A percentile compares a stretch with the other conserved stretches of the same genome.
phyloP scores from a whole-genome alignment of 768 basidiomycete genomes.

The Agrocybe pediades region DNA sequence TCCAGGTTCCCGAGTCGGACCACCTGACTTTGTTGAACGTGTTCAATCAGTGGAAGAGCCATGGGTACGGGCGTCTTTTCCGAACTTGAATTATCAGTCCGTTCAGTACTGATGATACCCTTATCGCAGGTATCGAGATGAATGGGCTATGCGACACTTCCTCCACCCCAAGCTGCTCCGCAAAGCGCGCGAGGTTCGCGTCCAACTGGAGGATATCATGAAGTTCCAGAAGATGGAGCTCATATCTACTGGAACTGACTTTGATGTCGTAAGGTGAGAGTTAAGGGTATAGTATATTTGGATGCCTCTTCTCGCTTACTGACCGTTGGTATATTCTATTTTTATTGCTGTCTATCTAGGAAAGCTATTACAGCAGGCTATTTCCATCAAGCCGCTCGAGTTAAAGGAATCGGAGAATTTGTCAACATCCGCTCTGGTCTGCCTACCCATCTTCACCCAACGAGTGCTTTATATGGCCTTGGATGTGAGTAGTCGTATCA shows the following conservation, averaged over 20 bases:
- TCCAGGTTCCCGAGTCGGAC: constrained; percentile 97
- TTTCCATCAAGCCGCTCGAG: constrained; percentile 97
- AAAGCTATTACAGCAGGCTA: constrained; percentile 98
- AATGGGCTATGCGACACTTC: constrained; percentile 95
- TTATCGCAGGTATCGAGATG: constrained; percentile 75
- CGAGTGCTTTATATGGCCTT: constrained; percentile 93
- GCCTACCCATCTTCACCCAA: constrained; percentile 95
- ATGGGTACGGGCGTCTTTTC: constrained; percentile 61
- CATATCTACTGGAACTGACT: constrained; percentile 91
- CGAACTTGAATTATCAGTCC: neutral
- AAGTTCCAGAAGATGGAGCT: constrained; percentile 97
- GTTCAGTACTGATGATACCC: constrained; percentile 3
- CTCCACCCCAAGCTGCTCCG: constrained; percentile 93
- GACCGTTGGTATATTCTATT: neutral
- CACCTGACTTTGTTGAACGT: constrained; percentile 95
- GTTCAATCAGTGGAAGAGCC: constrained; percentile 97
- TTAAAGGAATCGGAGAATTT: constrained; percentile 99
- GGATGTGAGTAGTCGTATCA: constrained; percentile 67
- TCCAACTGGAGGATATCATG: constrained; percentile 98
- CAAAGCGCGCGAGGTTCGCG: constrained; percentile 93
- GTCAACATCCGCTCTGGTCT: constrained; percentile 95
- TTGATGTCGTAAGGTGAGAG: constrained; percentile 76
- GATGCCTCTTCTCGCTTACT: neutral
- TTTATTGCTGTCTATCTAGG: constrained; percentile 39
- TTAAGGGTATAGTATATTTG: neutral